Conservation (phyloP, 2,329 filamentous ascomycete species). For the Paramyrothecium sp. region DNA sequence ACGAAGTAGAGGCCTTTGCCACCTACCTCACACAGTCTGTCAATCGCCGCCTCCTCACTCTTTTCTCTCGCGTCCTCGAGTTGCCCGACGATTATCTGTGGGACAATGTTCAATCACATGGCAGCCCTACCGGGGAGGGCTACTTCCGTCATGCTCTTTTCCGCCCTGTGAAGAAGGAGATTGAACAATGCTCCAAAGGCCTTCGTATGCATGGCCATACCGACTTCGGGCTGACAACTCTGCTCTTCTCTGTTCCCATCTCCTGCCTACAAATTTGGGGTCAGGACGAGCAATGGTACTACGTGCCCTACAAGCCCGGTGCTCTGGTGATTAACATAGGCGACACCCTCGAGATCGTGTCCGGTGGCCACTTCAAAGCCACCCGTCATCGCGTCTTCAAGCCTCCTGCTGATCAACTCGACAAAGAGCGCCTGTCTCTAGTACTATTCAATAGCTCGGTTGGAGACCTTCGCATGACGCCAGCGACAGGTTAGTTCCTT, state of each 20-base stretch:
- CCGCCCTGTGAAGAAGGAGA: slow-evolving; percentile 13
- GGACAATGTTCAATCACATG: slow-evolving; percentile 17
- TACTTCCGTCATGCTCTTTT: slow-evolving; percentile 17
- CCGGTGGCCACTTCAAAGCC: slow-evolving; percentile 17
- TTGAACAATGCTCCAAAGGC: slow-evolving; percentile 15
- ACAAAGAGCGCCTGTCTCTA: slow-evolving; percentile 37
- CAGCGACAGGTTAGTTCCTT: slow-evolving; percentile 21
- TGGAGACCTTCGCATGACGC: slow-evolving; percentile 39
- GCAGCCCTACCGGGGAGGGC: slow-evolving; percentile 15
- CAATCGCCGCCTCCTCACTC: slow-evolving; percentile 16
- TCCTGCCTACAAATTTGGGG: slow-evolving; percentile 19
- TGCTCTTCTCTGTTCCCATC: slow-evolving; percentile 14
- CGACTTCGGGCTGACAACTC: slow-evolving; percentile 13
- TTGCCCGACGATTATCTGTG: slow-evolving; percentile 17
- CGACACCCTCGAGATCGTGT: slow-evolving; percentile 15
- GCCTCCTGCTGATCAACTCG: slow-evolving; percentile 15
- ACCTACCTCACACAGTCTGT: slow-evolving; percentile 16
- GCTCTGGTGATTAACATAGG: slow-evolving; percentile 18
- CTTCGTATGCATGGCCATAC: slow-evolving; percentile 16
- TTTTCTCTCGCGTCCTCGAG: slow-evolving; percentile 16
- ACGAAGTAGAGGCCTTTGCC: slow-evolving; percentile 15
- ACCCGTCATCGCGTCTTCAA: slow-evolving; percentile 16
- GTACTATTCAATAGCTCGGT: slow-evolving; percentile 45
- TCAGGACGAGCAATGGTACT: slow-evolving; percentile 16
- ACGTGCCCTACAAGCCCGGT: slow-evolving; percentile 16